Evolutionary conservation across 1,284 basidiomycete genomes (phyloP).

Genomic region (Papiliotrema flavescens): DNA sequence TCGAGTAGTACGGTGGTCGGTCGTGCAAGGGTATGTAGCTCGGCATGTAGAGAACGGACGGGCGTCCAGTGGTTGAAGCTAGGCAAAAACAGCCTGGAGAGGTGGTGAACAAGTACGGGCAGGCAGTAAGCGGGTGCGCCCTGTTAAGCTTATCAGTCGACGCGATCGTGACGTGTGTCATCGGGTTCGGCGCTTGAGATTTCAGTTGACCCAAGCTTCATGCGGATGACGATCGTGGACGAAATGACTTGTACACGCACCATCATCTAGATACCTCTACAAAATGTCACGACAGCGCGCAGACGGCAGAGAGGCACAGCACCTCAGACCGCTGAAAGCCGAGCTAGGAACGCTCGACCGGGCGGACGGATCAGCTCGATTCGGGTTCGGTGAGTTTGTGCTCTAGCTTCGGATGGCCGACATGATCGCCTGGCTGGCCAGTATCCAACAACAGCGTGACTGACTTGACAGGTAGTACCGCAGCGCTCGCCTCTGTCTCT

Average conservation of each 20-base stretch:
- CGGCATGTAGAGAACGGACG: not conserved
- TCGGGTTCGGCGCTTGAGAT: too few relatives aligned
- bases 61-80: not conserved
- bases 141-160: not conserved
- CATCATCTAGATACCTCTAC: slow-evolving; percentile 1
- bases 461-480: slow-evolving; percentile 38
- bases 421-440: not conserved
- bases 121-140: not conserved
- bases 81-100: not conserved
- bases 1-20: slow-evolving; percentile 19
- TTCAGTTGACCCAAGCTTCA: too few relatives aligned
- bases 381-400: slow-evolving; percentile 40
- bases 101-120: not conserved
- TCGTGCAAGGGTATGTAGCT: slow-evolving; percentile 36
- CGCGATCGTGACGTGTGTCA: too few relatives aligned
- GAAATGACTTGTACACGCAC: too few relatives aligned
- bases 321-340: slow-evolving; percentile 25
- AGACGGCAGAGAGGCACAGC: slow-evolving; percentile 24
- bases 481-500: slow-evolving; percentile 50
- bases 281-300: not conserved
- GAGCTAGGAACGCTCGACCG: slow-evolving; percentile 35
- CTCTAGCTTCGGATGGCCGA: not conserved
- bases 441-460: not conserved
- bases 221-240: too few relatives aligned
- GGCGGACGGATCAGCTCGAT: slow-evolving; percentile 46